These are phyloP conservation scores for Exophiala lecanii-corni DNA, from an alignment of 2,329 filamentous ascomycete species.

Conservation along the genomic window DNA sequence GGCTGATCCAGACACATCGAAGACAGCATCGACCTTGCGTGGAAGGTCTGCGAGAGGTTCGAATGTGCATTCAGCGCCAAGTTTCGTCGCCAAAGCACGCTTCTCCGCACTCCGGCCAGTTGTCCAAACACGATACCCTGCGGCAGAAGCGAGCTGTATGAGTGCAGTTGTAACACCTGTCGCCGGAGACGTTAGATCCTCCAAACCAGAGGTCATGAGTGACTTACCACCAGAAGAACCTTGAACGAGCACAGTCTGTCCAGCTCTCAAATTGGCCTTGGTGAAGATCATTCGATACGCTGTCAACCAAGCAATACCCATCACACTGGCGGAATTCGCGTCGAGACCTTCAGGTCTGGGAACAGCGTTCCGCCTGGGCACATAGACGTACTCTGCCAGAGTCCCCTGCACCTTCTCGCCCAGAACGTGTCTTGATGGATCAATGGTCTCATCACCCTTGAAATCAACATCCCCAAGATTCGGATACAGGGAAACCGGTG, in stretches of 20 bases:
- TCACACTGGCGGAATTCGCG: conserved; percentile 14
- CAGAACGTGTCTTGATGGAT: conserved; percentile 16
- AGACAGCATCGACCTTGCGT: conserved; percentile 17
- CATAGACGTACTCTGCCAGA: conserved; percentile 13
- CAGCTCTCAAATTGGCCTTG: conserved; percentile 11
- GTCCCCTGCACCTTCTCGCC: conserved; percentile 16
- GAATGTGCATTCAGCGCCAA: conserved; percentile 17
- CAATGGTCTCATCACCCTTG: conserved; percentile 18
- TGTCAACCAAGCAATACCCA: conserved; percentile 20
- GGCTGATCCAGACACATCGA: conserved; percentile 15
- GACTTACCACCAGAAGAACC: conserved; percentile 18
- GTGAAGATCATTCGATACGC: conserved; percentile 19
- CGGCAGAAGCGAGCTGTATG: conserved; percentile 17
- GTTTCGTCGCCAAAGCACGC: conserved; percentile 6
- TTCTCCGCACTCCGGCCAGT: conserved; percentile 16
- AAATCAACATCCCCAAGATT: conserved; percentile 15
- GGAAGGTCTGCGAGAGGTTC: conserved; percentile 12
- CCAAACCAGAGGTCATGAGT: no score
- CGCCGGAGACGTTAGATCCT: no score
- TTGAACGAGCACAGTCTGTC: conserved; percentile 17
- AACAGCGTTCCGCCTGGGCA: conserved; percentile 16
- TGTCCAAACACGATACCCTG: conserved; percentile 16
- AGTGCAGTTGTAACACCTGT: conserved; percentile 17
- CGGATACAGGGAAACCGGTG: conserved; percentile 16
- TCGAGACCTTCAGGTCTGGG: conserved; percentile 11